phyloP scores from a whole-genome alignment of 2,329 filamentous ascomycete species.

The Talaromyces sp. region DNA sequence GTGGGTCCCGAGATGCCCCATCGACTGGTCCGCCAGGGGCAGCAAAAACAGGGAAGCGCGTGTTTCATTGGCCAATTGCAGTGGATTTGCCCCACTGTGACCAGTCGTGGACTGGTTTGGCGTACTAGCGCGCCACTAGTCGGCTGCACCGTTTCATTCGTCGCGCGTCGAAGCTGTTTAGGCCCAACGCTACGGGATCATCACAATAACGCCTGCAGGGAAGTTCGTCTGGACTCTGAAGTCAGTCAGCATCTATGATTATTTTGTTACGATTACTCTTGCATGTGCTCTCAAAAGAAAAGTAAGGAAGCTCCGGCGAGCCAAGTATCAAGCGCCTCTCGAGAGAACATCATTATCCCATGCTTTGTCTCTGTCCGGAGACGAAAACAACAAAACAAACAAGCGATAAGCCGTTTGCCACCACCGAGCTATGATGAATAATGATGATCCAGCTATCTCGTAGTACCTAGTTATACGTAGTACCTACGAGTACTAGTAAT shows the following conservation, averaged over 20 bases:
- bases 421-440: neutral
- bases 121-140: neutral
- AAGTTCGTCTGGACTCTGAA: neutral
- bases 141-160: neutral
- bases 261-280: neutral
- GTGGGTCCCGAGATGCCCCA: neutral
- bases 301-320: too few relatives aligned
- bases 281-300: too few relatives aligned
- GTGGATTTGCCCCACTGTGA: neutral
- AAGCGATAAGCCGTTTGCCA: neutral
- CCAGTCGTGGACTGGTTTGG: neutral
- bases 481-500: too few relatives aligned
- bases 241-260: neutral
- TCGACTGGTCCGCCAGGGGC: neutral
- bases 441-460: neutral
- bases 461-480: too few relatives aligned
- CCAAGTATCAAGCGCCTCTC: too few relatives aligned
- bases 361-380: neutral
- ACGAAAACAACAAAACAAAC: neutral
- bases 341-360: too few relatives aligned
- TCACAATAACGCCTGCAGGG: neutral
- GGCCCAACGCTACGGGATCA: neutral
- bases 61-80: neutral
- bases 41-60: slow-evolving; percentile 5
- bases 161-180: neutral